Evolutionary conservation across 805 yeast species (phyloP).

Genomic region (Scheffersomyces coipomensis): DNA sequence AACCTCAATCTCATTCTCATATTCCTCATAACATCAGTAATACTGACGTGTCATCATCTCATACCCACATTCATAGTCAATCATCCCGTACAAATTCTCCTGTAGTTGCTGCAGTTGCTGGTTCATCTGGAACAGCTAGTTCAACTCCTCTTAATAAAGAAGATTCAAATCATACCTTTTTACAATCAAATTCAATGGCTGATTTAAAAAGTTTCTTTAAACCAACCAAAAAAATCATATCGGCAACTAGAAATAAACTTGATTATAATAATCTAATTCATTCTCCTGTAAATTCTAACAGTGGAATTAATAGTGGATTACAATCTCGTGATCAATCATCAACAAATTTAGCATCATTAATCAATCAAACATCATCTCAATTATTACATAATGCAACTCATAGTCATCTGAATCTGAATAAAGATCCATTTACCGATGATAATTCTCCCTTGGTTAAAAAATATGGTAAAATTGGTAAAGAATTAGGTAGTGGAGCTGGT

Average conservation of each 20-base stretch:
- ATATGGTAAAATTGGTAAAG: constrained; percentile 81
- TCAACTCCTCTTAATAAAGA: constrained; percentile 14
- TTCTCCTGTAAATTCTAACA: constrained; percentile 26
- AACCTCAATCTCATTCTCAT: constrained; percentile 7
- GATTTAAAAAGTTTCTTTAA: constrained; percentile 73
- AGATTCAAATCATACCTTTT: constrained; percentile 29
- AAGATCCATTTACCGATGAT: constrained; percentile 37
- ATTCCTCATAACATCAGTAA: neutral
- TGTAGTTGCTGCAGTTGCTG: constrained; percentile 1
- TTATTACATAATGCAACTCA: constrained; percentile 35
- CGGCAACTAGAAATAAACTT: constrained; percentile 11
- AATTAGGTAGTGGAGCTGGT: constrained; percentile 93
- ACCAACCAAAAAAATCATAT: constrained; percentile 42
- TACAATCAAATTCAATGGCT: constrained; percentile 55
- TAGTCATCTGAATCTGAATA: constrained; percentile 37
- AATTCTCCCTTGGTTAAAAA: constrained; percentile 65
- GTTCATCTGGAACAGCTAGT: neutral
- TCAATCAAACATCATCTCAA: constrained; percentile 37
- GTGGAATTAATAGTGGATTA: constrained; percentile 5
- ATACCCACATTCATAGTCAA: neutral
- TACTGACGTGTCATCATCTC: neutral
- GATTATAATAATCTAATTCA: constrained; percentile 23
- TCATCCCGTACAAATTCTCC: constrained; percentile 2
- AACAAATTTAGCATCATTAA: constrained; percentile 33
- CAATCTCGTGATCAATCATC: constrained; percentile 32